Percentiles rank a stretch among this genome's conserved stretches.
phyloP scores from a whole-genome alignment of 768 basidiomycete species.

The Psilocybe sp. region DNA sequence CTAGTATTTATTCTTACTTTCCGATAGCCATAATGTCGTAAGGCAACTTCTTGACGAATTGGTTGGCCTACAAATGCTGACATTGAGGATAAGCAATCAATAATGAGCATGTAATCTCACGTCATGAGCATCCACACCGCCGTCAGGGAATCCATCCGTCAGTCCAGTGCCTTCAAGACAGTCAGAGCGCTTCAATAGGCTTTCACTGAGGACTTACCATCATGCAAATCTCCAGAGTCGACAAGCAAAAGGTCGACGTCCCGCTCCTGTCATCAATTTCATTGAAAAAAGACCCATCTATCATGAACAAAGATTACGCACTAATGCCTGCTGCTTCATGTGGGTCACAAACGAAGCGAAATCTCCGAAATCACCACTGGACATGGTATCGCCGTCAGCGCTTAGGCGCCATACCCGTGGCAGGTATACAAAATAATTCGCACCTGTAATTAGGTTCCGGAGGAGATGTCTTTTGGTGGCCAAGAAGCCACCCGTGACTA shows the following conservation, averaged over 20 bases:
- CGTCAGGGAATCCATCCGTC: constrained; percentile 69
- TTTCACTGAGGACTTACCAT: constrained; percentile 36
- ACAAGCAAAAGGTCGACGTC: constrained; percentile 83
- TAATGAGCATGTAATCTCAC: constrained; percentile 28
- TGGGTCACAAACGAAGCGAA: constrained; percentile 83
- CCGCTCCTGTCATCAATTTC: constrained; percentile 37
- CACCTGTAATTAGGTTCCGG: constrained; percentile 72
- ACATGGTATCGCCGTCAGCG: constrained; percentile 11
- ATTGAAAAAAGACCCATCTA: neutral
- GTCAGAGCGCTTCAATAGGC: neutral
- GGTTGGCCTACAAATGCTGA: constrained; percentile 51
- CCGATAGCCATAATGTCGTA: constrained; percentile 86
- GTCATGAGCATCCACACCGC: constrained; percentile 71
- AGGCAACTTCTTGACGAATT: constrained; percentile 68
- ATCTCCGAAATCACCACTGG: constrained; percentile 58
- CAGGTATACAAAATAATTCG: neutral
- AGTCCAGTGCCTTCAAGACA: constrained; percentile 62
- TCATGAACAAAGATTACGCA: constrained; percentile 18
- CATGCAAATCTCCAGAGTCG: constrained; percentile 79
- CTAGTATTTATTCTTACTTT: constrained; percentile 47
- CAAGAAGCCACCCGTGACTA: constrained; percentile 68
- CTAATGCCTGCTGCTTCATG: constrained; percentile 73
- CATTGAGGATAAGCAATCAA: neutral
- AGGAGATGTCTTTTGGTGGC: constrained; percentile 71
- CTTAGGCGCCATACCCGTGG: neutral